These are phyloP conservation scores for Chenopodium quinoa DNA, from an alignment of 148 eudicot genomes.

Conservation along the genomic window DNA sequence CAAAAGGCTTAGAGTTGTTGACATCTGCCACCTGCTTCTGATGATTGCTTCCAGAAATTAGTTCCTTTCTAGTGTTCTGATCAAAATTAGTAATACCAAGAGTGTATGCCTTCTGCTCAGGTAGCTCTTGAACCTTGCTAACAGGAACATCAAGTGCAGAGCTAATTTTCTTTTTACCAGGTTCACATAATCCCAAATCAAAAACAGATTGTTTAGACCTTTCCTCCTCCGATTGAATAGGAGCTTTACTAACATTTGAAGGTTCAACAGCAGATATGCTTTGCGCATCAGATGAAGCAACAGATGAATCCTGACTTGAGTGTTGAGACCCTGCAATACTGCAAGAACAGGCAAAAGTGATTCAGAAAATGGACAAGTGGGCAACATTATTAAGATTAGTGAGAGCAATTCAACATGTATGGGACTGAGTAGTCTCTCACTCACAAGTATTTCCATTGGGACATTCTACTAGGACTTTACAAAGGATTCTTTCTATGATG, in stretches of 20 bases:
- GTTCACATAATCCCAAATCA: slow-evolving; percentile 25
- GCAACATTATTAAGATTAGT: neutral
- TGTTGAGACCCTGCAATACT: slow-evolving; percentile 50
- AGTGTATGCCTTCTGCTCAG: slow-evolving; percentile 18
- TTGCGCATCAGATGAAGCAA: slow-evolving; percentile 44
- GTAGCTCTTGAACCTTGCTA: slow-evolving; percentile 23
- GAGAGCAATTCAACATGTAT: neutral
- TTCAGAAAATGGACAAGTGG: slow-evolving; percentile 2
- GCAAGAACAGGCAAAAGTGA: slow-evolving; percentile 3
- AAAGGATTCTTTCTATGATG: neutral
- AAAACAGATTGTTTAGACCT: slow-evolving; percentile 19
- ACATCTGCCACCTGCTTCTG: slow-evolving; percentile 25
- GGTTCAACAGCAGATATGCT: slow-evolving; percentile 26
- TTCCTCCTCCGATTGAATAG: slow-evolving; percentile 31
- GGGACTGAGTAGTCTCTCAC: neutral
- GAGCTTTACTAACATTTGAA: slow-evolving; percentile 25
- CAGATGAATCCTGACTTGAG: slow-evolving; percentile 29
- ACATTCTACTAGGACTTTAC: neutral
- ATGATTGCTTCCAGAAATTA: slow-evolving; percentile 20
- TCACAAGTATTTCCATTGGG: too few species aligned
- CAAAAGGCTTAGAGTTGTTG: slow-evolving; percentile 26
- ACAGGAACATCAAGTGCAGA: slow-evolving; percentile 31
- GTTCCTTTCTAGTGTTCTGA: slow-evolving; percentile 21
- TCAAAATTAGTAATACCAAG: slow-evolving; percentile 12
- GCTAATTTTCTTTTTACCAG: slow-evolving; percentile 30